phyloP scores from a whole-genome alignment of 1,284 basidiomycete genomes.

The Trichosporon sp. region DNA sequence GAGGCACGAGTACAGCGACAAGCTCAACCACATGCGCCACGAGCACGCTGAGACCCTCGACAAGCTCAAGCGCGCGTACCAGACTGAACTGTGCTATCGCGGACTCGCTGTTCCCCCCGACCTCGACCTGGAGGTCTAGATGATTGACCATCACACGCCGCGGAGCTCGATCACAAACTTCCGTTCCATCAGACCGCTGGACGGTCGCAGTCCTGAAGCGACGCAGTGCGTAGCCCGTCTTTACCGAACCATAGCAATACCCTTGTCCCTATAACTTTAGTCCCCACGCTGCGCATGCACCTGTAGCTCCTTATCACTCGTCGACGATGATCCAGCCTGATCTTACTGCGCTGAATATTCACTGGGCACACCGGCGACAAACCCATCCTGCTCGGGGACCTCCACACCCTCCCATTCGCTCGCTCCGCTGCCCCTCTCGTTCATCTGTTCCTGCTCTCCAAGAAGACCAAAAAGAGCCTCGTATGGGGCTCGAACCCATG shows the following conservation, averaged over 20 bases:
- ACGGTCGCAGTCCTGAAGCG: background rate
- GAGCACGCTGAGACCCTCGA: background rate
- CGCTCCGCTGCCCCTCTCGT: background rate
- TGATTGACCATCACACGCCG: no score
- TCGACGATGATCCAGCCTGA: no score
- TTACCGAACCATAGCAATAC: no score
- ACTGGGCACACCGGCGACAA: no score
- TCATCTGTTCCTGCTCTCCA: background rate
- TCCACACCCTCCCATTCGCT: background rate
- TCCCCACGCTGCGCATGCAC: no score
- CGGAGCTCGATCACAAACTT: no score
- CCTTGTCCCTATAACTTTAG: no score
- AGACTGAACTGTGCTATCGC: background rate
- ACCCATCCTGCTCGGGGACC: background rate
- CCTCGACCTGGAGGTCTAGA: background rate
- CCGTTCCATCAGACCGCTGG: background rate
- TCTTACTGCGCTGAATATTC: no score
- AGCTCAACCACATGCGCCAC: background rate
- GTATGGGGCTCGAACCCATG: constrained; percentile 14
- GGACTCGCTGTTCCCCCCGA: background rate
- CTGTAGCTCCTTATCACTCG: no score
- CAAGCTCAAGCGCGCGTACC: background rate
- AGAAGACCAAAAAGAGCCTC: constrained; percentile 7
- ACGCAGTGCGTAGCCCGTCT: no score
- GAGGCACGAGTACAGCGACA: background rate